These are phyloP conservation scores for Lipomyces mesembrius DNA, from an alignment of 805 yeast species.

Conservation along the genomic window DNA sequence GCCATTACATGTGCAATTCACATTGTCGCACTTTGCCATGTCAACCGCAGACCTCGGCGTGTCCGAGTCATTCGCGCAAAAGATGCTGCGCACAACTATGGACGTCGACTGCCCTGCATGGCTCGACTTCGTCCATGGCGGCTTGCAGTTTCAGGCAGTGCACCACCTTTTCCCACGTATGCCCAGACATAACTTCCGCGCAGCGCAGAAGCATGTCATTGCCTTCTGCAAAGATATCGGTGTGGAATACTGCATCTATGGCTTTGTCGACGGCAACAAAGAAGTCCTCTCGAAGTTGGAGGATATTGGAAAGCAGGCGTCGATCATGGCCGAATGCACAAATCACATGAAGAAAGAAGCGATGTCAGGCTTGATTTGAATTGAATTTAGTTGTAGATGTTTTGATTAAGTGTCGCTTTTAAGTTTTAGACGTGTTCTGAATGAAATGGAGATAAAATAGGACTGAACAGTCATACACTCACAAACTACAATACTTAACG, in stretches of 20 bases:
- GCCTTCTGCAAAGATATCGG: constrained; percentile 79
- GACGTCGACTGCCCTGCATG: constrained; percentile 93
- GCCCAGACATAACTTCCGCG: constrained; percentile 84
- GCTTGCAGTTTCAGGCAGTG: constrained; percentile 87
- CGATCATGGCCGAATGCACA: constrained; percentile 73
- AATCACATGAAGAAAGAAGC: constrained; percentile 62
- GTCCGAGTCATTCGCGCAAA: constrained; percentile 74
- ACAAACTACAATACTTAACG: no score
- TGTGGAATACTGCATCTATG: constrained; percentile 79
- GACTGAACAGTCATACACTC: neutral
- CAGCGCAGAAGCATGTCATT: constrained; percentile 71
- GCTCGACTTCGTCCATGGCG: constrained; percentile 91
- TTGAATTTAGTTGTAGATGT: neutral
- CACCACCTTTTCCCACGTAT: constrained; percentile 89
- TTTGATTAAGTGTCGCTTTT: no score
- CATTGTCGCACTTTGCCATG: constrained; percentile 90
- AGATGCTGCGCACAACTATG: constrained; percentile 90
- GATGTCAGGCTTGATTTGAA: constrained; percentile 1
- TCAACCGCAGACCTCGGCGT: constrained; percentile 85
- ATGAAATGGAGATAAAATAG: neutral
- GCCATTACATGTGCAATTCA: constrained; percentile 91
- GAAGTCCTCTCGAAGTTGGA: constrained; percentile 69
- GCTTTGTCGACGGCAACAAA: constrained; percentile 77
- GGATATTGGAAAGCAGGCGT: constrained; percentile 79
- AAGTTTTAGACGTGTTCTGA: neutral